Percentiles rank a stretch among this genome's conserved stretches.
Conservation (phyloP, 176 grass and related monocot species). For the Avena insularis region DNA sequence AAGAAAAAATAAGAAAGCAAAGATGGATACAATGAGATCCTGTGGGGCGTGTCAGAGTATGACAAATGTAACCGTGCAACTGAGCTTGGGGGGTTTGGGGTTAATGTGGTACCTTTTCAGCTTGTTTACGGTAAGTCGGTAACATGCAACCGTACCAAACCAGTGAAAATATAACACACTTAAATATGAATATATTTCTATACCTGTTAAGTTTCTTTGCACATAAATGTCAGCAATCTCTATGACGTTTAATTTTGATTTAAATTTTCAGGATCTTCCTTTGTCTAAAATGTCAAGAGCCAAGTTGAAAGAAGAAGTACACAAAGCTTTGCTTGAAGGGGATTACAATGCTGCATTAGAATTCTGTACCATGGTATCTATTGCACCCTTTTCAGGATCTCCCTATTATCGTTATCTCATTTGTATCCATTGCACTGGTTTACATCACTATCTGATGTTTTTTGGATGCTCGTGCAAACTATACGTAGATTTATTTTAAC, state of each 20-base stretch:
- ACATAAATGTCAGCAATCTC: not conserved
- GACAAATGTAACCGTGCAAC: not conserved
- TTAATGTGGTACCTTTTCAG: not conserved
- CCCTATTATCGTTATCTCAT: not conserved
- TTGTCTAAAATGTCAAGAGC: constrained; percentile 8
- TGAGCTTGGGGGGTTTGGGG: not conserved
- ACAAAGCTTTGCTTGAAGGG: not conserved
- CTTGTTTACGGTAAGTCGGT: not conserved
- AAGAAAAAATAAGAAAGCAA: not conserved
- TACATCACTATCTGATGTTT: not conserved
- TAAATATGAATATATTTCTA: not conserved
- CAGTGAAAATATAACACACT: not conserved
- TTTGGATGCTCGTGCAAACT: not conserved
- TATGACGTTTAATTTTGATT: not conserved
- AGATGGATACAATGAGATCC: not conserved
- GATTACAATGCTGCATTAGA: not conserved
- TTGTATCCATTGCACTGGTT: not conserved
- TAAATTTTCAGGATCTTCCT: not conserved
- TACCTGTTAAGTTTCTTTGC: not conserved
- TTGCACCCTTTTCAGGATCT: not conserved
- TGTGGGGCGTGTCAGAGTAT: not conserved
- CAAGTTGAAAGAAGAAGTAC: not conserved
- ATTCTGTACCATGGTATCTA: not conserved
- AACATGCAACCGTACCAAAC: not conserved
- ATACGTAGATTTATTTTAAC: not conserved